Evolutionary conservation across 2,329 filamentous ascomycete species (phyloP), one percentile per base, ranked within the genome.

Genomic region (Colletotrichum tamarilloi): DNA sequence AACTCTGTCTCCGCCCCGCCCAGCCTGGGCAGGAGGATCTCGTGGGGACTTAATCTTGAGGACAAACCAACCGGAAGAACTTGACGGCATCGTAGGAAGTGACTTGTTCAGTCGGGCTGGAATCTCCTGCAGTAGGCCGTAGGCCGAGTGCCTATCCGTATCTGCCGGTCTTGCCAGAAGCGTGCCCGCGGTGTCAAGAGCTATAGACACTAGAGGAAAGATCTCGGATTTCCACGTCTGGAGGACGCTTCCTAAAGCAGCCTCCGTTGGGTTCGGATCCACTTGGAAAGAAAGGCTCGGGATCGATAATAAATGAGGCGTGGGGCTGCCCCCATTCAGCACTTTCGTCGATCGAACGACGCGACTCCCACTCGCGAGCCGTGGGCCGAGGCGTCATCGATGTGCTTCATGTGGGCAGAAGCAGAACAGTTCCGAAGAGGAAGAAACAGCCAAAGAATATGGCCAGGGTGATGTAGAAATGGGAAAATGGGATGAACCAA

Each of bases 301-400:
- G 46, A 42, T 46, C 65, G 52, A 38, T 59, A n/a, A 63, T 42
- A 72, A 72, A 72, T 72, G 38, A 72, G 53, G 42, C 66, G 69
- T 72, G 69, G 69, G 63, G 66, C 66, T 26, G 52, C 59, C 66
- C 69, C 14, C 69, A 24, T 64, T 28, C 16, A 56, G 46, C 38
- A 53, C 55, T 38, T 59, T 68, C 58, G 65, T 35, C 58, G 42
- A 30, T 55, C 58, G 52, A 63, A 32, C 65, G 57, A 68, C 65
- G 65, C 30, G 42, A 63, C 53, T 53, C 28, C 46, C 24, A 58
- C 26, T 63, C 19, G 65, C 62, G 58, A 72, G 38, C 38, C 60
- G 66, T 62, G 46, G 32, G 58, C 52, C 38, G 35, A 67, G 65
- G 67, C 58, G 69, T 72, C 69, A 63, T 63, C 38, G 49, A 14